A percentile compares a stretch with the other conserved stretches of the same genome.
Conservation (phyloP, 108 stramenopile species). For the Hondaea fermentalgiana region DNA sequence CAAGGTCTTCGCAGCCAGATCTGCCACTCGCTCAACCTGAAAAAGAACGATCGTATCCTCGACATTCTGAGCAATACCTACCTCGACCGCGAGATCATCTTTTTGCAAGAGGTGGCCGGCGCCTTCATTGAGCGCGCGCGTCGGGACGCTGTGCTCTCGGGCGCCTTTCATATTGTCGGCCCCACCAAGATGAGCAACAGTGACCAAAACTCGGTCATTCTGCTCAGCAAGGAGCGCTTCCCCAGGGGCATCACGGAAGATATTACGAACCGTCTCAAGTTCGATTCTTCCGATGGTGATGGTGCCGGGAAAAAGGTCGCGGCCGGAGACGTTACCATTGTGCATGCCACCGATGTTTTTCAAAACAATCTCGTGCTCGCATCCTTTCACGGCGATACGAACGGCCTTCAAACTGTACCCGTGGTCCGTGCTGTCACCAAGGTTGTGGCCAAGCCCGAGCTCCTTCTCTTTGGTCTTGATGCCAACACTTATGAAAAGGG, state of each 20-base stretch:
- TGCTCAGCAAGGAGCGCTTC: slow-evolving; percentile 56
- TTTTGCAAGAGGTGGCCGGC: slow-evolving; percentile 77
- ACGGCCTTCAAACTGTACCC: slow-evolving; percentile 25
- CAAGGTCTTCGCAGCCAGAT: slow-evolving; percentile 17
- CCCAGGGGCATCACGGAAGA: slow-evolving; percentile 45
- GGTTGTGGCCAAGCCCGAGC: not conserved
- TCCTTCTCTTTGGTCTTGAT: slow-evolving; percentile 28
- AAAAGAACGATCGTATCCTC: slow-evolving; percentile 24
- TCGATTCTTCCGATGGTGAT: not conserved
- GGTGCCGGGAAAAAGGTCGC: not conserved
- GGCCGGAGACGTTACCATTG: slow-evolving; percentile 19
- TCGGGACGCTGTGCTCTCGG: slow-evolving; percentile 34
- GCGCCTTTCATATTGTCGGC: slow-evolving; percentile 52
- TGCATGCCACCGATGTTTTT: not conserved
- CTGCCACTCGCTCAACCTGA: slow-evolving; percentile 21
- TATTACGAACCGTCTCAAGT: slow-evolving; percentile 41
- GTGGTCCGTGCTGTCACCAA: slow-evolving; percentile 19
- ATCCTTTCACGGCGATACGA: slow-evolving; percentile 36
- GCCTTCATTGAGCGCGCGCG: slow-evolving; percentile 69
- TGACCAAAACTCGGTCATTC: slow-evolving; percentile 79
- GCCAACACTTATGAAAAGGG: slow-evolving; percentile 26
- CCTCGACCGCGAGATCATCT: slow-evolving; percentile 72
- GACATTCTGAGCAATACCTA: slow-evolving; percentile 68
- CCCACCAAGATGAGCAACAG: slow-evolving; percentile 35
- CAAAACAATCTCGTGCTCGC: not conserved